These are phyloP conservation scores for Xylariales sp. DNA, from an alignment of 2,329 filamentous ascomycete species.

Conservation along the genomic window DNA sequence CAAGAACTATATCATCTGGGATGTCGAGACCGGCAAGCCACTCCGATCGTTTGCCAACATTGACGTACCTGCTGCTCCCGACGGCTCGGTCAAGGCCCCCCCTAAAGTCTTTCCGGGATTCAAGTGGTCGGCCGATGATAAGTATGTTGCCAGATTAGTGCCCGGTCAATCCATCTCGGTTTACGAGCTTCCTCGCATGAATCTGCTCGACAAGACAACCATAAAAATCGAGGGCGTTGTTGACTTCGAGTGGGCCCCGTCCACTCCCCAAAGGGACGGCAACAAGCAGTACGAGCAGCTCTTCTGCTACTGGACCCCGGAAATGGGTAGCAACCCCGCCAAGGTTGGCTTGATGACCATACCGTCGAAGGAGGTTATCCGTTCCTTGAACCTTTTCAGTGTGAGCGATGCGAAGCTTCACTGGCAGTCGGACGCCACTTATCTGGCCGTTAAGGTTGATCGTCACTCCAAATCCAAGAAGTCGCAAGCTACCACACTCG, in stretches of 20 bases:
- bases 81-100: conserved; percentile 66
- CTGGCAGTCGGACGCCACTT: conserved; percentile 93
- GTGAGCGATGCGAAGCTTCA: conserved; percentile 96
- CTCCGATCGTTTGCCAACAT: conserved; percentile 91
- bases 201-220: conserved; percentile 80
- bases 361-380: conserved; percentile 88
- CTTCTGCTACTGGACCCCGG: conserved; percentile 97
- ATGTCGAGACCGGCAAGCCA: conserved; percentile 83
- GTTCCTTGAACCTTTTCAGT: conserved; percentile 95
- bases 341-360: conserved; percentile 96
- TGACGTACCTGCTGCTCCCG: conserved; percentile 65
- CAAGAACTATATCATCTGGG: conserved; percentile 99
- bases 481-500: conserved; percentile 90
- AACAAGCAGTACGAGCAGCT: conserved; percentile 93
- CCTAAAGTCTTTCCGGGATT: conserved; percentile 98
- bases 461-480: conserved; percentile 99
- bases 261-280: conserved; percentile 74
- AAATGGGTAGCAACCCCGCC: conserved; percentile 95
- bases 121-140: conserved; percentile 98
- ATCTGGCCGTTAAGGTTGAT: conserved; percentile 98
- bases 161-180: conserved; percentile 86
- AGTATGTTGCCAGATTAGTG: conserved; percentile 90
- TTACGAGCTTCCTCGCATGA: conserved; percentile 87
- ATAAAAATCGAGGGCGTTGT: conserved; percentile 96
- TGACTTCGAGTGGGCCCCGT: conserved; percentile 97